Evolutionary conservation across 192 early-diverging fungal genomes (phyloP), one percentile per base, ranked within the genome.

Genomic region (Coemansia sp.): DNA sequence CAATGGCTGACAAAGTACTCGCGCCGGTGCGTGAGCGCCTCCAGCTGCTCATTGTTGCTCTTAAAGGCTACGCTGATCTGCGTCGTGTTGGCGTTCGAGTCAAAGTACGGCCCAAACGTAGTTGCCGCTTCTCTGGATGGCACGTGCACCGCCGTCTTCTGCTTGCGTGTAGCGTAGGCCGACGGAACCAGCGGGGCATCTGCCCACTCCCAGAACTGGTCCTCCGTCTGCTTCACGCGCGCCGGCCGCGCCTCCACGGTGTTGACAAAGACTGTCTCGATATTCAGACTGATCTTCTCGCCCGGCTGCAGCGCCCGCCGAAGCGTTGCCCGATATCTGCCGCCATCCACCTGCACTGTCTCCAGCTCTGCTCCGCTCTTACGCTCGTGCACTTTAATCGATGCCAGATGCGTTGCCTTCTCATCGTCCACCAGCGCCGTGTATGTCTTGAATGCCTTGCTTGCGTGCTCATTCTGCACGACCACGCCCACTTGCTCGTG

Each of bases 1-100:
- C 92, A 92, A 68, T 95, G 94, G 71, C 91, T 93, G 51, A 98
- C 77, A 73, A 78, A 75, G 61, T 75, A 78, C 72, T 83, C 80
- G 41, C 80, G 62, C 26, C 68, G 46, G 37, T 78, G 63, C n/a
- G 37, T 59, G 55, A 76, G 26, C 0, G 76, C 80, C 64, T 92
- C 89, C 9, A 97, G 67, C 68, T 94, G 89, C 62, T 91, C 90
- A 9, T 74, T 65, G 52, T 80, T 71, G 43, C 88, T 78, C 65
- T 82, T 86, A 72, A 90, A 97, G 67, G 49, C 19, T 52, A 52
- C 49, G 5, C 91, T 91, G 16, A 95, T 26, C 70, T 26, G 76
- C 67, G 9, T 90, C 69, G 8, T 72, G 70, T 8, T 63, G 71
- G 16, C n/a, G 43, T 0, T 6, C 43, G 2, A 21, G 11, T 7